phyloP scores from a whole-genome alignment of 2,329 filamentous ascomycete species.

The Ilyonectria destructans region DNA sequence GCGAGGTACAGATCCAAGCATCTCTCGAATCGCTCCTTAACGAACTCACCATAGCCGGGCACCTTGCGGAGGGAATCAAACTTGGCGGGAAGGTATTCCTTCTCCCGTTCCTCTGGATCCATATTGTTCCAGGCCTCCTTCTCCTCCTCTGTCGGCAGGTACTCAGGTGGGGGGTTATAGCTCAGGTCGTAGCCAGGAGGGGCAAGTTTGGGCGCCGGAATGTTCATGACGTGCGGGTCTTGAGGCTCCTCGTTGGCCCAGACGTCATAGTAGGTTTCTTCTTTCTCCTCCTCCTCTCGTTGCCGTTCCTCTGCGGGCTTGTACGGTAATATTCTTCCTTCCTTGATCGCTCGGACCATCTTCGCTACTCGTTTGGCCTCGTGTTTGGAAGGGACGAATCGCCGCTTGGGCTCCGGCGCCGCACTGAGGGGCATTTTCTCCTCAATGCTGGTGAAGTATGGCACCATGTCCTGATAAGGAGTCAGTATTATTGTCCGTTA shows the following conservation, averaged over 20 bases:
- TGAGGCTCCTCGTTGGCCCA: conserved; percentile 94
- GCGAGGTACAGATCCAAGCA: conserved; percentile 97
- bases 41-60: conserved; percentile 89
- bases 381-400: conserved; percentile 97
- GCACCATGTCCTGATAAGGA: conserved; percentile 79
- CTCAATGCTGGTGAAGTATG: conserved; percentile 92
- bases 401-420: conserved; percentile 94
- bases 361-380: conserved; percentile 98
- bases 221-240: conserved; percentile 91
- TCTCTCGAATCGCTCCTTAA: conserved; percentile 97
- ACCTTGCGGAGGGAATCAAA: conserved; percentile 91
- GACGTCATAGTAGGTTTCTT: conserved; percentile 85
- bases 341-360: conserved; percentile 94
- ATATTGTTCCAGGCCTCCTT: conserved; percentile 86
- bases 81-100: conserved; percentile 87
- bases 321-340: conserved; percentile 94
- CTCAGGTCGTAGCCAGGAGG: conserved; percentile 96
- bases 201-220: conserved; percentile 92
- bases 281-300: conserved; percentile 80
- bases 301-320: conserved; percentile 79
- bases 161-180: conserved; percentile 96
- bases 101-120: conserved; percentile 92
- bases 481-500: conserved; percentile 30
- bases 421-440: conserved; percentile 97
- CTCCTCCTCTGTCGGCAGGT: conserved; percentile 89